A percentile compares a stretch with the other conserved stretches of the same genome.
phyloP scores from a whole-genome alignment of 2,329 filamentous ascomycete species.

The Nemania sp. region DNA sequence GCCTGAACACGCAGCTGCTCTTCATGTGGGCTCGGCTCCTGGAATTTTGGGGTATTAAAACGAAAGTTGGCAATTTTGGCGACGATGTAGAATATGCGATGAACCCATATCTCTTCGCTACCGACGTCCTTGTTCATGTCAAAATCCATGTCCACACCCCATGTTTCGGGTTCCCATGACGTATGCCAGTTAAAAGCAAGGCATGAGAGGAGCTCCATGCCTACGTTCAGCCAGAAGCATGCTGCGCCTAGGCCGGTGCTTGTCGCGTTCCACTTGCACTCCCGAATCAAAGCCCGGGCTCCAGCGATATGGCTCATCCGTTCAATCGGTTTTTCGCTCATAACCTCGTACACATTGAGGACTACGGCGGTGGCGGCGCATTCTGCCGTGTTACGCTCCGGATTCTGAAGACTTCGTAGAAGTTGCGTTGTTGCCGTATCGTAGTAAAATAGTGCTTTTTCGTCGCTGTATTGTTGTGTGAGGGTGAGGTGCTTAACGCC shows the following conservation, averaged over 20 bases:
- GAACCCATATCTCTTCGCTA: constrained; percentile 86
- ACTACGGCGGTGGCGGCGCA: constrained; percentile 90
- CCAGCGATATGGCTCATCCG: constrained; percentile 92
- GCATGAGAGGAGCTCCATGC: constrained; percentile 90
- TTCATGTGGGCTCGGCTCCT: constrained; percentile 69
- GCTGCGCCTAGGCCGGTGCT: constrained; percentile 83
- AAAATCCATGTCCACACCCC: constrained; percentile 87
- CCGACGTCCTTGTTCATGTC: constrained; percentile 55
- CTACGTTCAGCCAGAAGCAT: constrained; percentile 95
- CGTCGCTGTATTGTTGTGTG: constrained; percentile 73
- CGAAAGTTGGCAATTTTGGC: constrained; percentile 90
- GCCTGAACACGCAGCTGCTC: constrained; percentile 73
- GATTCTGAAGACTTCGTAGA: constrained; percentile 81
- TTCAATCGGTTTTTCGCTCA: constrained; percentile 82
- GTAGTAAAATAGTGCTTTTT: constrained; percentile 85
- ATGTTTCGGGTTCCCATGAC: constrained; percentile 89
- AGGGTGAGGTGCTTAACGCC: constrained; percentile 84
- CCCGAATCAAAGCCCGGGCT: constrained; percentile 85
- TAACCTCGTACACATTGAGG: constrained; percentile 91
- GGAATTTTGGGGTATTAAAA: constrained; percentile 72
- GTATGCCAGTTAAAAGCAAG: constrained; percentile 88
- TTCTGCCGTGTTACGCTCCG: constrained; percentile 83
- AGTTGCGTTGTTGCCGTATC: constrained; percentile 85
- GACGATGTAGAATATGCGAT: constrained; percentile 88
- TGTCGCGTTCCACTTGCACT: constrained; percentile 87